Percentiles rank a stretch among this genome's conserved stretches.
Evolutionary conservation across 768 basidiomycete genomes (phyloP).

Genomic region (Russula sp.): DNA sequence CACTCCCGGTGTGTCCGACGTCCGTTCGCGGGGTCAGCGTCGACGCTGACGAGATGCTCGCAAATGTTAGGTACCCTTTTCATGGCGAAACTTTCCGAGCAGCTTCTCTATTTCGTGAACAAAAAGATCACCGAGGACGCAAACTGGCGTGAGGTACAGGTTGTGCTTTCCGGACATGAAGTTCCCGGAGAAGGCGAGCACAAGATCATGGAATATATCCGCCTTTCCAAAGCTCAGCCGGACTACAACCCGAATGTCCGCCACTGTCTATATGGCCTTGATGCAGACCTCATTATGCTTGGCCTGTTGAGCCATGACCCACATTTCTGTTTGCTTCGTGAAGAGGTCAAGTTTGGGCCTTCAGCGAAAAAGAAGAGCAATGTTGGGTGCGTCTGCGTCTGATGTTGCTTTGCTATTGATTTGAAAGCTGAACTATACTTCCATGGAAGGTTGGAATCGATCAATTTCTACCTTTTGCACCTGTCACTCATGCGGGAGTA

Average conservation of each 20-base stretch:
- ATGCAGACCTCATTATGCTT: conserved; percentile 98
- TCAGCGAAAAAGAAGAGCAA: conserved; percentile 61
- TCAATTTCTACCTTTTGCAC: conserved; percentile 93
- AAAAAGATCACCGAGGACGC: conserved; percentile 98
- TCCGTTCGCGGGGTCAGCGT: neutral
- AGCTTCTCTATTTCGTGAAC: conserved; percentile 92
- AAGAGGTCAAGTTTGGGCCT: conserved; percentile 97
- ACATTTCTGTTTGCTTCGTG: conserved; percentile 93
- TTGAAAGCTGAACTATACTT: neutral
- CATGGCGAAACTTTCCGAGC: conserved; percentile 88
- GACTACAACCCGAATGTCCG: conserved; percentile 95
- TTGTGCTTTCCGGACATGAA: conserved; percentile 94
- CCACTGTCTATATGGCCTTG: conserved; percentile 96
- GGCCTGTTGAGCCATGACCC: conserved; percentile 96
- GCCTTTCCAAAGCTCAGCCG: conserved; percentile 87
- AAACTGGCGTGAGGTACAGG: conserved; percentile 86
- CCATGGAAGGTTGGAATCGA: conserved; percentile 51
- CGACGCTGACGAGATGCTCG: neutral
- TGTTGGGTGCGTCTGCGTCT: conserved; percentile 36
- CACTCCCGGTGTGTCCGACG: conserved; percentile 68
- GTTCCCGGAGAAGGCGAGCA: conserved; percentile 99
- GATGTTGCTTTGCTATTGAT: neutral
- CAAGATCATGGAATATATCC: conserved; percentile 99
- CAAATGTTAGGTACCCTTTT: conserved; percentile 71
- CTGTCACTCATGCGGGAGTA: conserved; percentile 94